phyloP scores from a whole-genome alignment of 352 stramenopile genomes.

The Pythium phragmiticola region DNA sequence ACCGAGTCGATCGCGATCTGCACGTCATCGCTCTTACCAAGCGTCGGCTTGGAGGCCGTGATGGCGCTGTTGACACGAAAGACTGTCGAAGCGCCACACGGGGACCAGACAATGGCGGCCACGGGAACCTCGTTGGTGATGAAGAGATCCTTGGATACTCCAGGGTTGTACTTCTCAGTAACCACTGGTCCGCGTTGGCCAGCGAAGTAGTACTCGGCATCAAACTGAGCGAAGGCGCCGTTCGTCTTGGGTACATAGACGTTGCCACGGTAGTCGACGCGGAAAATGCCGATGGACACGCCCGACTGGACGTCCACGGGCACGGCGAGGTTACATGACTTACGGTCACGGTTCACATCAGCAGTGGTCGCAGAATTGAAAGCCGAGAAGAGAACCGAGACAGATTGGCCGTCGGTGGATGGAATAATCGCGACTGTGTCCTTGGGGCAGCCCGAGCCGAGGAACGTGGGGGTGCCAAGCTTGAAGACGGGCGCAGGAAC shows the following conservation, averaged over 20 bases:
- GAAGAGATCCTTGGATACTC: constrained; percentile 35
- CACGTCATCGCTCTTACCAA: constrained; percentile 31
- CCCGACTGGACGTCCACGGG: constrained; percentile 38
- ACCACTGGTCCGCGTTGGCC: constrained; percentile 36
- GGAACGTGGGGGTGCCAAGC: constrained; percentile 30
- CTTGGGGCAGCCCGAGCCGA: constrained; percentile 34
- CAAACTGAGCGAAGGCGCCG: constrained; percentile 39
- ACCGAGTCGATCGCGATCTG: constrained; percentile 57
- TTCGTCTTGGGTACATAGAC: constrained; percentile 35
- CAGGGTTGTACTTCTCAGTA: constrained; percentile 20
- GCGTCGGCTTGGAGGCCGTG: constrained; percentile 35
- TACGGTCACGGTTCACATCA: constrained; percentile 30
- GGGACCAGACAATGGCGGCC: constrained; percentile 45
- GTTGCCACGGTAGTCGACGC: constrained; percentile 52
- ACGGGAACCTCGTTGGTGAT: constrained; percentile 46
- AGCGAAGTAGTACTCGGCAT: constrained; percentile 56
- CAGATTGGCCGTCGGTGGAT: constrained; percentile 29
- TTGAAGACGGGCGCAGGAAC: constrained; percentile 9
- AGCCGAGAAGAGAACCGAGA: constrained; percentile 38
- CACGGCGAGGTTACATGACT: constrained; percentile 43
- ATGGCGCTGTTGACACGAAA: constrained; percentile 52
- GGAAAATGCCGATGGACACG: constrained; percentile 33
- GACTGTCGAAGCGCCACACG: constrained; percentile 45
- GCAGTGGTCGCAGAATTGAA: constrained; percentile 33
- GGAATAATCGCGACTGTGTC: constrained; percentile 28